Evolutionary conservation across 192 early-diverging fungal species (phyloP).

Genomic region (Backusella mclennaniae): DNA sequence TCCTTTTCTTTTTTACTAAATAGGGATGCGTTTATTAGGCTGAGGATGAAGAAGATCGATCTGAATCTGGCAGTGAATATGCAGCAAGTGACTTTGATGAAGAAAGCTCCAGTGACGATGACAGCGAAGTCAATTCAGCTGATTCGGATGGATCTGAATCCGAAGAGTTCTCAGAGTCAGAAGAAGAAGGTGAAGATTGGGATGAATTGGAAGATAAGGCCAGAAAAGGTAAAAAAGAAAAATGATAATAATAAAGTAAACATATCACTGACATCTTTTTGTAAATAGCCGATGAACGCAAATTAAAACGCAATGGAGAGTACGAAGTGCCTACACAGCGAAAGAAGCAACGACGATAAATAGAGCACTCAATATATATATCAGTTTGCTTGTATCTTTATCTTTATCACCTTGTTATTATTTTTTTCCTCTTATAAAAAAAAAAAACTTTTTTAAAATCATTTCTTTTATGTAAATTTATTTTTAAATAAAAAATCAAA

Average conservation of each 20-base stretch:
- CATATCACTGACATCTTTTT: not conserved
- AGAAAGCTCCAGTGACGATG: conserved; percentile 52
- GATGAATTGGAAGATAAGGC: conserved; percentile 82
- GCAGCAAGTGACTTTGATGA: conserved; percentile 58
- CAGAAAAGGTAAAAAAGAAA: conserved; percentile 40
- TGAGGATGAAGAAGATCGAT: conserved; percentile 54
- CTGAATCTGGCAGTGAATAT: conserved; percentile 61
- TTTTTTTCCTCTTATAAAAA: not conserved
- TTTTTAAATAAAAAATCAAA: not conserved
- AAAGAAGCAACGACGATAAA: conserved; percentile 11
- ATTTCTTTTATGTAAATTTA: not conserved
- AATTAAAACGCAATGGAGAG: conserved; percentile 14
- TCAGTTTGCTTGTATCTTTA: too few species aligned
- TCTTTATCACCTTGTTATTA: not conserved
- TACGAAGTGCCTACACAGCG: not conserved
- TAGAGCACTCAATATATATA: not conserved
- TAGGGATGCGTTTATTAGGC: conserved; percentile 24
- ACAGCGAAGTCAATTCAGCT: conserved; percentile 57
- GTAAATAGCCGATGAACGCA: conserved; percentile 25
- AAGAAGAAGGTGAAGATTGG: conserved; percentile 61
- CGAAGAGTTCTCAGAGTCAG: conserved; percentile 57
- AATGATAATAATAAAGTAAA: too few species aligned
- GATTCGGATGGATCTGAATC: conserved; percentile 55
- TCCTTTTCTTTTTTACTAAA: not conserved
- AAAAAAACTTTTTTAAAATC: not conserved